Percentiles rank a stretch among this genome's conserved stretches.
These are phyloP conservation scores for Rhizopus sp. DNA, from an alignment of 371 early-diverging fungal genomes.

Conservation along the genomic window DNA sequence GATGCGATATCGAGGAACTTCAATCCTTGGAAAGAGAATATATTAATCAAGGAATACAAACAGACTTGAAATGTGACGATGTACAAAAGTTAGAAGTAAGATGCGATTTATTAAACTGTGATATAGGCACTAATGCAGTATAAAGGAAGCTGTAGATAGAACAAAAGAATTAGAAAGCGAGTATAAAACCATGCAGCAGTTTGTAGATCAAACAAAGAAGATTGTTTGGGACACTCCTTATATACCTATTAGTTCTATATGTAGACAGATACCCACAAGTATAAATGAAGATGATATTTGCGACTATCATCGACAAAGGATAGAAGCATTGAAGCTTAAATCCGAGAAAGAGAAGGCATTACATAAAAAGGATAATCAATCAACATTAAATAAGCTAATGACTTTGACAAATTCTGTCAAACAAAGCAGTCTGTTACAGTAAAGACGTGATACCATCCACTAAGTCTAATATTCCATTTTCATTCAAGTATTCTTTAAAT, in stretches of 20 bases:
- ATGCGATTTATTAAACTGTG: neutral
- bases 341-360: constrained; percentile 2
- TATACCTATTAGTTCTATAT: constrained; percentile 10
- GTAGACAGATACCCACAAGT: constrained; percentile 17
- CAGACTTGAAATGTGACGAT: constrained; percentile 9
- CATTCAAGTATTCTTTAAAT: neutral
- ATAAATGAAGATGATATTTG: constrained; percentile 12
- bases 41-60: constrained; percentile 16
- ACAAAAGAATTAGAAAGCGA: constrained; percentile 2
- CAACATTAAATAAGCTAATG: constrained; percentile 15
- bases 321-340: constrained; percentile 1
- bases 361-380: constrained; percentile 6
- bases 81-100: constrained; percentile 4
- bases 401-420: constrained; percentile 14
- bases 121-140: neutral
- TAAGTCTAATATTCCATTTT: neutral
- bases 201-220: constrained; percentile 9
- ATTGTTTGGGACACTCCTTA: constrained; percentile 20
- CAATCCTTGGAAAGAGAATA: constrained; percentile 16
- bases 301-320: constrained; percentile 16
- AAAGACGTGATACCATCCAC: neutral
- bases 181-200: constrained; percentile 1
- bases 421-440: constrained; percentile 2
- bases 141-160: neutral
- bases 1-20: constrained; percentile 18